Base-by-base conservation (phyloP, 1,284 basidiomycete species). In the Gymnopus androsaceus region DNA sequence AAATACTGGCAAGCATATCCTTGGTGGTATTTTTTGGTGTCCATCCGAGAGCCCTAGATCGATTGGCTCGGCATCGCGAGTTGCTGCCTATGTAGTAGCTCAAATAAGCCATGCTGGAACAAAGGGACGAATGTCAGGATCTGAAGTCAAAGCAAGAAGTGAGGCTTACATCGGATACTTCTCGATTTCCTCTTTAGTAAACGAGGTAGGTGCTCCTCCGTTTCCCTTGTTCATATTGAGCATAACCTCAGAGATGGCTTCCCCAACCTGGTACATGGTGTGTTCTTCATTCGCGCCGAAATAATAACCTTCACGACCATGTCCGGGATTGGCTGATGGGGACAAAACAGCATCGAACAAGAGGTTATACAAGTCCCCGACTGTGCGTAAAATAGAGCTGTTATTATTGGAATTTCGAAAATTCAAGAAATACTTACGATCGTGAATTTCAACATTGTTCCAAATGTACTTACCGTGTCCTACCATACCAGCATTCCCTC, bases 391-490 rank as follows among this genome's bases (percentile, higher is more conserved):
- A 23, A 51, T 31, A 25, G 30, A 23, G 34, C 28, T 27, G 31
- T 21, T 28, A 11, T 21, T 44, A 53, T 60, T 8, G 50, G 34
- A 25, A 17, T 4, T 21, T 15, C 44, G 31, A 51, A 51, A 27
- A 55, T 15, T 14, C 15, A 12, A 14, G n/a, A 21, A 19, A 17
- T 14, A 58, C 71, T 54, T 59, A 79, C 79, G 62, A 41, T 81
- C 79, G 34, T 76, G 67, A 31, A 80, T 67, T 41, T 77, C 60
- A 6, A 82, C 77, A 58, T 77, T 69, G 1, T 74, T 71, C 79
- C 80, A 81, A 9, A 76, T 49, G 59, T 79, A 80, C 61, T 72
- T 70, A 2, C 79, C 79, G 25, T 72, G 58, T 1, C 80, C 80
- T 21, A 80, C 65, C 63, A 78, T 69, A 3, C 76, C 78, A 6